Evolutionary conservation across 176 grass and related monocot genomes (phyloP).

Genomic region (Echinochloa phyllopogon): DNA sequence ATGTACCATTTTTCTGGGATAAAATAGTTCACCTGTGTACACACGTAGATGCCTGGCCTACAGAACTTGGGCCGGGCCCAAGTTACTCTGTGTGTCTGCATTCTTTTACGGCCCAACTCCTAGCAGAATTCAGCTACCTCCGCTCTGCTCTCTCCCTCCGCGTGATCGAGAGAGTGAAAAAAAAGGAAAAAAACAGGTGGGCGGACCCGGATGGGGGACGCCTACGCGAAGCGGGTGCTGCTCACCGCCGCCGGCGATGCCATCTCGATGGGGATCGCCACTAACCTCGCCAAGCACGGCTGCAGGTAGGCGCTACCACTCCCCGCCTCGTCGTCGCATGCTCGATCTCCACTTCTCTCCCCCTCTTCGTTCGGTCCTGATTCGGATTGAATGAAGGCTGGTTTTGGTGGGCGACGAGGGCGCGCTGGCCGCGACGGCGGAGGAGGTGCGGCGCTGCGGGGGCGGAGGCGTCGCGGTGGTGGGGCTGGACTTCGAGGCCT

Average conservation of each 20-base stretch:
- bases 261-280: conserved; percentile 73
- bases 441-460: conserved; percentile 33
- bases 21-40: no score
- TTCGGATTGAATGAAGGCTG: conserved; percentile 49
- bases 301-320: conserved; percentile 51
- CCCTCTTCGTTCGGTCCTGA: background rate
- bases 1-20: no score
- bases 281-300: conserved; percentile 63
- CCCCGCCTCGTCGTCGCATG: background rate
- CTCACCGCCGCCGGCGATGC: conserved; percentile 71
- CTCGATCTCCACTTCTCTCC: background rate
- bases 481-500: conserved; percentile 63
- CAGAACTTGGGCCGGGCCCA: background rate
- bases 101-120: background rate
- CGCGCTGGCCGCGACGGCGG: conserved; percentile 44
- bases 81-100: background rate
- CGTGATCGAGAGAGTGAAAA: no score
- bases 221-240: conserved; percentile 67
- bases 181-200: background rate
- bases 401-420: conserved; percentile 74
- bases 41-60: no score
- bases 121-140: background rate
- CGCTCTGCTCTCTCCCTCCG: no score
- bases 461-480: conserved; percentile 45
- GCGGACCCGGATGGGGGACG: conserved; percentile 50